Conservation (phyloP, 2,329 filamentous ascomycete genomes). For the Paecilomyces formosus region DNA sequence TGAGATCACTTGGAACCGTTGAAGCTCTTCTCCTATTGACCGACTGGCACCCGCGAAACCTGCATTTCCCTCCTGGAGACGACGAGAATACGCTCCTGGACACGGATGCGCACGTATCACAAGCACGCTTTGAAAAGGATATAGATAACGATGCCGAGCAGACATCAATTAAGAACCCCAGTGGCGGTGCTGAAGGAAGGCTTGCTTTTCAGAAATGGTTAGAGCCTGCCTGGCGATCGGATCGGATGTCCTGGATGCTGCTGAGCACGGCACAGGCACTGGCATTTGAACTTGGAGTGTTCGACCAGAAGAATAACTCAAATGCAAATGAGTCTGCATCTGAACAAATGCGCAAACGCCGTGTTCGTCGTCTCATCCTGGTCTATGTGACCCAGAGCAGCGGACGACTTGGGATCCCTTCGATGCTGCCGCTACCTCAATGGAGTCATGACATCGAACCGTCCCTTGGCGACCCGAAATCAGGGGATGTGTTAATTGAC, state of each 20-base stretch:
- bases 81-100: conserved; percentile 58
- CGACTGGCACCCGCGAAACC: conserved; percentile 90
- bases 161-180: conserved; percentile 37
- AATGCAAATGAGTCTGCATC: conserved; percentile 40
- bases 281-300: conserved; percentile 90
- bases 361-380: conserved; percentile 77
- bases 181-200: conserved; percentile 65
- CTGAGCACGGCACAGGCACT: conserved; percentile 84
- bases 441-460: conserved; percentile 34
- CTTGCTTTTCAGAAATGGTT: conserved; percentile 86
- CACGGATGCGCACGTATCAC: conserved; percentile 65
- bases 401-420: conserved; percentile 83
- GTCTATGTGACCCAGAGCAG: conserved; percentile 94
- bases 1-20: conserved; percentile 85
- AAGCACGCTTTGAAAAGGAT: conserved; percentile 47
- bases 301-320: conserved; percentile 77
- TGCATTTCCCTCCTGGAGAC: conserved; percentile 78
- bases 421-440: conserved; percentile 66
- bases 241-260: conserved; percentile 97
- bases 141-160: conserved; percentile 34
- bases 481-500: conserved; percentile 40
- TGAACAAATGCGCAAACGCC: conserved; percentile 71
- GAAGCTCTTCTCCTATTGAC: conserved; percentile 91
- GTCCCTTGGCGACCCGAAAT: conserved; percentile 19
- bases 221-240: conserved; percentile 88